A percentile compares a stretch with the other conserved stretches of the same genome.
These are phyloP conservation scores for Fistulinella cinereoalba DNA, from an alignment of 1,284 basidiomycete genomes.

Conservation along the genomic window DNA sequence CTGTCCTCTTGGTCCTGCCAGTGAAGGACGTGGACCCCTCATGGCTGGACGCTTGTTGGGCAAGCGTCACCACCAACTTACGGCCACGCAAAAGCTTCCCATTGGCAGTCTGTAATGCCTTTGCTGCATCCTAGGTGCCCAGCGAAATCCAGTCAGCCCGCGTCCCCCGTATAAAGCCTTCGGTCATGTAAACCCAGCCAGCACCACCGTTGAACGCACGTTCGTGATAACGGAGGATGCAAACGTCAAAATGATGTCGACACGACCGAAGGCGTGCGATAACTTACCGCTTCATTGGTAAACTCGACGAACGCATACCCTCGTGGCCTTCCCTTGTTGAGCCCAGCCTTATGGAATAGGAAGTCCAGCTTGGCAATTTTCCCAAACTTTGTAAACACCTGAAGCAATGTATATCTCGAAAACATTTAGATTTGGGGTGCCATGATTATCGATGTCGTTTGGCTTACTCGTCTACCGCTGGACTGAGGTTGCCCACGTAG, in stretches of 20 bases:
- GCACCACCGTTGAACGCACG: conserved; percentile 21
- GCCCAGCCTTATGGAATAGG: conserved; percentile 91
- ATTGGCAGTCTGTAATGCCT: conserved; percentile 73
- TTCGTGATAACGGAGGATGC: conserved; percentile 52
- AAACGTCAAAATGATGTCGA: conserved; percentile 25
- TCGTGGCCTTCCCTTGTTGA: conserved; percentile 85
- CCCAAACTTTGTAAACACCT: conserved; percentile 88
- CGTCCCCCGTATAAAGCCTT: conserved; percentile 12
- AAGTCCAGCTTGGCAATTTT: conserved; percentile 92
- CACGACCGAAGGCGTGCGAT: conserved; percentile 20
- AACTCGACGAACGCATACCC: conserved; percentile 97
- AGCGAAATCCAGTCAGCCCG: conserved; percentile 22
- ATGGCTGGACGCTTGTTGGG: conserved; percentile 72
- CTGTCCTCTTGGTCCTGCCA: conserved; percentile 27
- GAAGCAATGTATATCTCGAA: conserved; percentile 77
- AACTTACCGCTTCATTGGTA: conserved; percentile 72
- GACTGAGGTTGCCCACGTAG: conserved; percentile 89
- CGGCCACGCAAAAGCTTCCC: conserved; percentile 83
- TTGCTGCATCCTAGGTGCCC: conserved; percentile 72
- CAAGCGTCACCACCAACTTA: conserved; percentile 85
- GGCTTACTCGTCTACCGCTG: conserved; percentile 85
- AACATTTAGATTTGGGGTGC: conserved; percentile 12
- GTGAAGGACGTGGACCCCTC: conserved; percentile 29
- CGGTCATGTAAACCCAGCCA: conserved; percentile 19
- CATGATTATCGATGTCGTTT: conserved; percentile 3